Conservation (phyloP, 2,329 filamentous ascomycete species). For the Fonsecaea erecta region DNA sequence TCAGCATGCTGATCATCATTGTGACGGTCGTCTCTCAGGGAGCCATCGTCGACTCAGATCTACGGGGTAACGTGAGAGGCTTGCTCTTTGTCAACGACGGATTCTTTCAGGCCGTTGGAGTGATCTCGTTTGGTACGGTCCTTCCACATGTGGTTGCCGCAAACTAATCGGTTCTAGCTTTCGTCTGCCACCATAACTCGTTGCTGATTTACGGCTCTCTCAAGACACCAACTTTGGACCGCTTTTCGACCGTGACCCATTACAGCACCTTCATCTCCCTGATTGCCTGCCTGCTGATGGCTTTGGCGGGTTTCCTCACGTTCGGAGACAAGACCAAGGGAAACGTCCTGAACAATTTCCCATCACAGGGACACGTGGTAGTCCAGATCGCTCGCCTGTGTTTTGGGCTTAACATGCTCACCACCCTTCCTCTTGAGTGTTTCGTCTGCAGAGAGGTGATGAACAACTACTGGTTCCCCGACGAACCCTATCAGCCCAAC, state of each 20-base stretch:
- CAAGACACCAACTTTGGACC: slow-evolving; percentile 90
- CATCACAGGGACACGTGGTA: slow-evolving; percentile 77
- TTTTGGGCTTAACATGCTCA: slow-evolving; percentile 98
- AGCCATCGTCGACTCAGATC: slow-evolving; percentile 70
- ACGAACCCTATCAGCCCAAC: slow-evolving; percentile 77
- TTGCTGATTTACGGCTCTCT: slow-evolving; percentile 96
- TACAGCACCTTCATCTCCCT: slow-evolving; percentile 90
- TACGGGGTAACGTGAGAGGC: slow-evolving; percentile 71
- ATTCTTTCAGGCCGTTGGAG: slow-evolving; percentile 93
- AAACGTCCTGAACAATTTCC: slow-evolving; percentile 98
- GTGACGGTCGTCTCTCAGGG: slow-evolving; percentile 86
- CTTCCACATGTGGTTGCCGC: slow-evolving; percentile 4
- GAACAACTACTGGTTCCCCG: slow-evolving; percentile 78
- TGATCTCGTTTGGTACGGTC: slow-evolving; percentile 88
- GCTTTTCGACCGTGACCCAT: slow-evolving; percentile 91
- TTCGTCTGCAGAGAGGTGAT: slow-evolving; percentile 98
- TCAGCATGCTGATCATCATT: slow-evolving; percentile 92
- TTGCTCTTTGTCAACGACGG: slow-evolving; percentile 80
- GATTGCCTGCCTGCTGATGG: slow-evolving; percentile 88
- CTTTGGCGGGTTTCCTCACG: slow-evolving; percentile 83
- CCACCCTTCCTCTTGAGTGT: slow-evolving; percentile 91
- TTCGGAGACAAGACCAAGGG: slow-evolving; percentile 91
- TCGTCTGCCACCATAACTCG: slow-evolving; percentile 88
- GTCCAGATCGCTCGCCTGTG: slow-evolving; percentile 93
- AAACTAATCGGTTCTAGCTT: slow-evolving; percentile 51